Base-by-base conservation (phyloP, 2,329 filamentous ascomycete genomes). In the Diaporthe vaccinii region DNA sequence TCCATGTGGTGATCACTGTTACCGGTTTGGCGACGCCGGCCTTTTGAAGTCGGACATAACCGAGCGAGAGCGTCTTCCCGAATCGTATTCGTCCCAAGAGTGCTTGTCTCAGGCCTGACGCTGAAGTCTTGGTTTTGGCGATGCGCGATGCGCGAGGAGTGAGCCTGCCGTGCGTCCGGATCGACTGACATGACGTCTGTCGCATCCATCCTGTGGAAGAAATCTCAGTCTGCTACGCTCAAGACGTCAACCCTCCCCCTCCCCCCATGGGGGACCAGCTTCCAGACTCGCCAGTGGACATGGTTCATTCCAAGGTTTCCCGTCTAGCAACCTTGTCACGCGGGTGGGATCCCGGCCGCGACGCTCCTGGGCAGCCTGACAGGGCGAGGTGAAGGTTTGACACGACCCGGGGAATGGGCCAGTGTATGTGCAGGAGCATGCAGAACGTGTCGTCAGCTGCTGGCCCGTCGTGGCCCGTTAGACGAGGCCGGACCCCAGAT, bases 71-170 rank as follows among this genome's bases (percentile, higher is more conserved):
- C 46, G 10, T 36, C 62, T 68, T 25, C 62, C 62, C 62, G 46
- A 49, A 36, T 68, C 28, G 62, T 36, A n/a, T 25, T 51, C 62
- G 31, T 68, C 62, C 62, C 62, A 68, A 68, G 62, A 53, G 31
- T 68, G 62, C 62, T n/a, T 68, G 62, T 68, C 62, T 68, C 62
- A 68, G 62, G 62, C 44, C 31, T 68, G 62, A 36, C 22, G 62
- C 46, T 68, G 20, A 14, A 68, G 62, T 51, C 62, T 68, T 68
- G 62, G 62, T 51, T 17, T 34, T 68, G 46, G 62, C 28, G 62
- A 51, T 68, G 61, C 28, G n/a, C 44, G 41, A 67, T 68, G 61
- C 28, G n/a, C 28, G 41, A 67, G 61, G 41, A 51, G 51, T 25
- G 61, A 51, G 28, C 61, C 31, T 22, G 22, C 44, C 44, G 41